Evolutionary conservation across 768 basidiomycete species (phyloP).

Genomic region (Mycena vitilis): DNA sequence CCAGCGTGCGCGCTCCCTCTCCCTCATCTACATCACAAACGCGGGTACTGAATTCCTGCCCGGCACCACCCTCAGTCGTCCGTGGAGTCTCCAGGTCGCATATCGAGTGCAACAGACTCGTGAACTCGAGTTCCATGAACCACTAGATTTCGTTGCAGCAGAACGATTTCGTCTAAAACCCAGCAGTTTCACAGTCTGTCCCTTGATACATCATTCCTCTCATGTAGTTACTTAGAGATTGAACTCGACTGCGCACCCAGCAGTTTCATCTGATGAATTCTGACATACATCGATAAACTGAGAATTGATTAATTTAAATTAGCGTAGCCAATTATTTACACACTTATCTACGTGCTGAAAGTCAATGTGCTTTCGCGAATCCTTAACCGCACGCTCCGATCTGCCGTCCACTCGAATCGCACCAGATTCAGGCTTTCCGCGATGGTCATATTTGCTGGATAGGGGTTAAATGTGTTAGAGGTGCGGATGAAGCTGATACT

Average conservation of each 20-base stretch:
- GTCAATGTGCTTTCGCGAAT: slow-evolving; percentile 87
- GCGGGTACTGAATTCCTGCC: no score
- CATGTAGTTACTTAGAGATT: no score
- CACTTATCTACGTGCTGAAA: slow-evolving; percentile 82
- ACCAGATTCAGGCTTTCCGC: slow-evolving; percentile 79
- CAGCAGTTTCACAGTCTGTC: no score
- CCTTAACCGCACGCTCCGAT: slow-evolving; percentile 84
- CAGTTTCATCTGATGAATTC: no score
- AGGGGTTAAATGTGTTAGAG: no score
- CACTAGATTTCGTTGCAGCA: not conserved
- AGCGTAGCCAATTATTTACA: no score
- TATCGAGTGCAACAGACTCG: slow-evolving; percentile 11
- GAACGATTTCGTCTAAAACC: no score
- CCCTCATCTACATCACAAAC: slow-evolving; percentile 12
- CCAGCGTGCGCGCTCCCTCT: not conserved
- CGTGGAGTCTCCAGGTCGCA: slow-evolving; percentile 1
- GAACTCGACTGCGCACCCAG: no score
- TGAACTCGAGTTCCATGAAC: not conserved
- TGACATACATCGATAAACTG: no score
- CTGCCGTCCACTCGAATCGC: slow-evolving; percentile 85
- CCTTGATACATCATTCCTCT: no score
- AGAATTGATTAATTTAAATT: no score
- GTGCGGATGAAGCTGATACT: slow-evolving; percentile 37
- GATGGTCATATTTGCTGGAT: slow-evolving; percentile 51
- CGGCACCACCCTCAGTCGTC: no score